These are phyloP conservation scores for Eugenia klotzschiana DNA, from an alignment of 441 rosid species.

Conservation along the genomic window DNA sequence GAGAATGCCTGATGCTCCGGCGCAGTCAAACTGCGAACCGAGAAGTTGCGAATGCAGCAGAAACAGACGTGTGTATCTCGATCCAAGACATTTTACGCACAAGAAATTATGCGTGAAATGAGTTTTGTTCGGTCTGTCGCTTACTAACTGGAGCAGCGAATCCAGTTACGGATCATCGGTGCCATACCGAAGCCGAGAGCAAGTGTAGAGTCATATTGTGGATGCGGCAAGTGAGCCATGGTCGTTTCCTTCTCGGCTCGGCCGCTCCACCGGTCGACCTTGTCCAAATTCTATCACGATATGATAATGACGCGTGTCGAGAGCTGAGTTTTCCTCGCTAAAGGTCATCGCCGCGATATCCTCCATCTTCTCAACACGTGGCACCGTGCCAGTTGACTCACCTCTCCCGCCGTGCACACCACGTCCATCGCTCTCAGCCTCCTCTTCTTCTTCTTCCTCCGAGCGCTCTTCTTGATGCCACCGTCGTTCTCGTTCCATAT, in stretches of 20 bases:
- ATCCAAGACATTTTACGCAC: not conserved
- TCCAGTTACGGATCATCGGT: too few species aligned
- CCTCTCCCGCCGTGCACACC: conserved; percentile 8
- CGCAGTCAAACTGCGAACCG: not conserved
- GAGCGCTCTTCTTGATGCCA: not conserved
- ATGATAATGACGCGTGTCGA: not conserved
- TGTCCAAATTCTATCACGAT: not conserved
- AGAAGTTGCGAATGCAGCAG: not conserved
- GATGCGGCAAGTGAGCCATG: rapidly evolving
- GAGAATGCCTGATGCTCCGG: not conserved
- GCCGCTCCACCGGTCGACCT: not conserved
- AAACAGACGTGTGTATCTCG: not conserved
- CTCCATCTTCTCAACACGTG: conserved; percentile 4
- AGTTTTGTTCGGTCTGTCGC: too few species aligned
- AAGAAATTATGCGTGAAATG: too few species aligned
- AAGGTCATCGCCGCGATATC: not conserved
- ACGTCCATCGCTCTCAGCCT: not conserved
- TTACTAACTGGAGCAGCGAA: too few species aligned
- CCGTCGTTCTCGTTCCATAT: not conserved
- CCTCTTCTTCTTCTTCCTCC: not conserved
- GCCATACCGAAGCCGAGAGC: not conserved
- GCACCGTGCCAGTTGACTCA: not conserved
- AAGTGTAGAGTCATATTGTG: rapidly evolving
- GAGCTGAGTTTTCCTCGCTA: not conserved
- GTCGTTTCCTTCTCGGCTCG: not conserved